These are phyloP conservation scores for Betula pendula DNA, from an alignment of 306 rosid species.

Conservation along the genomic window DNA sequence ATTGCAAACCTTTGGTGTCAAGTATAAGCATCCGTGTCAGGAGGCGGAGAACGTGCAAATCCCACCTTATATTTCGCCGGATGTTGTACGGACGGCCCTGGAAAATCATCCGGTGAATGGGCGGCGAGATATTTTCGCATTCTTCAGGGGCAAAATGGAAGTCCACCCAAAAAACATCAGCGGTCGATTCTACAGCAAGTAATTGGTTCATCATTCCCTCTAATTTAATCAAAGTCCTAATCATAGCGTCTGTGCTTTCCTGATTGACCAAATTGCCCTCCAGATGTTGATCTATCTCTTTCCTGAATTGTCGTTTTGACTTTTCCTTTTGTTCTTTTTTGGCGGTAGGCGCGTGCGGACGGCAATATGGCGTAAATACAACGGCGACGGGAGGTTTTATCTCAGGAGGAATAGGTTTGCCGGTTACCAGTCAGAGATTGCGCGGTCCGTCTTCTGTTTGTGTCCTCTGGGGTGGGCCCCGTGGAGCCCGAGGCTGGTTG, in stretches of 20 bases:
- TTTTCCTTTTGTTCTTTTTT: not conserved
- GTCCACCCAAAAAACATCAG: conserved; percentile 90
- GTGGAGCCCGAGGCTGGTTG: conserved; percentile 94
- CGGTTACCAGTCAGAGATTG: conserved; percentile 91
- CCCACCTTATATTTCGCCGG: conserved; percentile 83
- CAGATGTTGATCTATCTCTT: not conserved
- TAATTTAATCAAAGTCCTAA: conserved; percentile 22
- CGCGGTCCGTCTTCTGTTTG: conserved; percentile 72
- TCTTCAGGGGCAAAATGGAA: conserved; percentile 97
- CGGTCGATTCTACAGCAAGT: conserved; percentile 97
- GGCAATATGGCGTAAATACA: conserved; percentile 68
- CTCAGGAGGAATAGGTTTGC: conserved; percentile 64
- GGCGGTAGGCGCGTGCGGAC: conserved; percentile 69
- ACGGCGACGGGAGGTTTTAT: conserved; percentile 68
- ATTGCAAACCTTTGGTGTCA: conserved; percentile 86
- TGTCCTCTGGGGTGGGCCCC: conserved; percentile 99
- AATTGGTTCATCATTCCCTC: conserved; percentile 16
- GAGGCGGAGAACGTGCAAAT: conserved; percentile 84
- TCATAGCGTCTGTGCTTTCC: not conserved
- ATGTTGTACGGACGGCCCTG: conserved; percentile 36
- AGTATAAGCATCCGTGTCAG: conserved; percentile 73
- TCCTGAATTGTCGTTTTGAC: too few species aligned
- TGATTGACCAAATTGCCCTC: conserved; percentile 24
- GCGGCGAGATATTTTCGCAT: conserved; percentile 76
- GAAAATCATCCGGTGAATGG: conserved; percentile 44